Evolutionary conservation across 805 yeast species (phyloP), one percentile per base, ranked within the genome.

Genomic region (Lachancea sp.): DNA sequence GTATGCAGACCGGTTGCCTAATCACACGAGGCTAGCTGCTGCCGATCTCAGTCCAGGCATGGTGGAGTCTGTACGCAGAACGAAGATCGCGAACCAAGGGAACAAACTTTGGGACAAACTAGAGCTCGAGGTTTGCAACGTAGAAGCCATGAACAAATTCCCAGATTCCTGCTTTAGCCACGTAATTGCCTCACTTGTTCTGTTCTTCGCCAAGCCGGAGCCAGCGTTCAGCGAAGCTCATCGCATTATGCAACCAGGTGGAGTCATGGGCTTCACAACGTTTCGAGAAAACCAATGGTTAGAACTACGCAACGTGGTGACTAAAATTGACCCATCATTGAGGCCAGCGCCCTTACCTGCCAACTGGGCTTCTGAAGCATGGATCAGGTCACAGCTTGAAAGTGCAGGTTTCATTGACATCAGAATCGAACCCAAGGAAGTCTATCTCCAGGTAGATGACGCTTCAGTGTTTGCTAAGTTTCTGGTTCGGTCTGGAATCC

Each of bases 21-120:
- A 35, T 16, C n/a, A 8, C 8, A n/a, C 26, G 5, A 13, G 45
- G 2, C 9, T 42, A 17, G 32, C 35, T 2, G 45, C 45, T 25
- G 39, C 40, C 17, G 45, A 42, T 16, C 34, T 42, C 4, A 34
- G 45, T 18, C 45, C 45, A 3, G 40, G 40, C 2, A 42, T 42
- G 45, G 40, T 42, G 16, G 39, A 34, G 12, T 18, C 13, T 9
- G 34, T 42, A 12, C 15, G 34, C 15, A n/a, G 30, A 35, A 11
- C 25, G 3, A 35, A 35, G 11, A n/a, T 15, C 13, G 15, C 16
- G 17, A 3, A 29, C 8, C 26, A 11, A 8, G 27, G 35, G 17
- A 30, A 29, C 15, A 36, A 20, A 13, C 12, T 36, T n/a, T 42
- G 46, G 41, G 27, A 30, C n/a, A 36, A n/a, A 19, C 16, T 42